A percentile compares a stretch with the other conserved stretches of the same genome.
Evolutionary conservation across 192 early-diverging fungal species (phyloP).

Genomic region (Kappamyces sp.): DNA sequence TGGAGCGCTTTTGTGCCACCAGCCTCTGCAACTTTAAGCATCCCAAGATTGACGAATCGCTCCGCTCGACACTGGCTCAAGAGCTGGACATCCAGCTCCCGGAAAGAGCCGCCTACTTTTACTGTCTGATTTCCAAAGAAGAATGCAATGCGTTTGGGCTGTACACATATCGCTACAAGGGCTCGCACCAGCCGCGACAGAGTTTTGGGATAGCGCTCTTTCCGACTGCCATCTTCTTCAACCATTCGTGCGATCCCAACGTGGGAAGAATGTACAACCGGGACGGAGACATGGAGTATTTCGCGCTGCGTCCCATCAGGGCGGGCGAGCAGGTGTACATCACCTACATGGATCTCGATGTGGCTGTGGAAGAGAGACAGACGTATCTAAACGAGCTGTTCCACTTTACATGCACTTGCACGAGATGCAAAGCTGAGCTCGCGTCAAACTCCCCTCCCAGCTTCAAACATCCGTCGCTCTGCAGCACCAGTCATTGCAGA

Average conservation of each 20-base stretch:
- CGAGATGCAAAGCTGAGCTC: too few relatives aligned
- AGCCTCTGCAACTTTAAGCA: too few relatives aligned
- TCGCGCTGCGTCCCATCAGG: conserved; percentile 24
- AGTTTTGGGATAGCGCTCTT: conserved; percentile 36
- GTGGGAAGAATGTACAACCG: conserved; percentile 25
- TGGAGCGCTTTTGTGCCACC: too few relatives aligned
- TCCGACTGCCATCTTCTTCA: conserved; percentile 42
- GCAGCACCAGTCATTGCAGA: too few relatives aligned
- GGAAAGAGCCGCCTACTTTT: neutral
- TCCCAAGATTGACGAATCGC: neutral
- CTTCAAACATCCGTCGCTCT: too few relatives aligned
- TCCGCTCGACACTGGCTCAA: neutral
- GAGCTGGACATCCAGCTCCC: neutral
- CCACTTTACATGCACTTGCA: conserved; percentile 28
- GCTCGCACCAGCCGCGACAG: conserved; percentile 23
- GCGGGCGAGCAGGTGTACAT: conserved; percentile 33
- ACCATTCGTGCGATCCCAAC: conserved; percentile 45
- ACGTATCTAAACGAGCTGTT: conserved; percentile 27
- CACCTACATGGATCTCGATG: conserved; percentile 30
- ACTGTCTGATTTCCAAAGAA: conserved; percentile 41
- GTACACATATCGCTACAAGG: conserved; percentile 29
- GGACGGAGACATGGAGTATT: conserved; percentile 29
- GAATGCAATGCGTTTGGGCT: conserved; percentile 50
- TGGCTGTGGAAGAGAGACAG: conserved; percentile 11
- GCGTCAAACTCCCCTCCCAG: too few relatives aligned